Percentiles rank a stretch among this genome's conserved stretches.
Conservation (phyloP, 1,139 yeast species). For the Saccharomyces hybrid region DNA sequence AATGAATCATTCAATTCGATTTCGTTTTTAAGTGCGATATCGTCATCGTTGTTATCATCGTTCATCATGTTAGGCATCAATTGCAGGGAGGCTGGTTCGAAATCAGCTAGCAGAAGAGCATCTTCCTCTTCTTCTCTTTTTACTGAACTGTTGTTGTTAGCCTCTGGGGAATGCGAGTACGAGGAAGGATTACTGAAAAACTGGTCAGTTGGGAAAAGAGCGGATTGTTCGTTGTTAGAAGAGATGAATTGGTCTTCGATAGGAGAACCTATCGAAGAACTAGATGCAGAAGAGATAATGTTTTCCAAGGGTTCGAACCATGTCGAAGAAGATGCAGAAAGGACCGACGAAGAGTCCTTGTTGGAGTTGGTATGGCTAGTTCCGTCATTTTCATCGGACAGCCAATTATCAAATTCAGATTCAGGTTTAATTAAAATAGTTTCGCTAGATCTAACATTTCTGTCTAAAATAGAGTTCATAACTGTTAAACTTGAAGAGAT, state of each 20-base stretch:
- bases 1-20: slow-evolving; percentile 4
- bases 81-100: background rate
- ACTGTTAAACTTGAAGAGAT: background rate
- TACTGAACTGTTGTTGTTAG: background rate
- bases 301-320: slow-evolving; percentile 27
- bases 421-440: background rate
- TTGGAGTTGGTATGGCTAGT: background rate
- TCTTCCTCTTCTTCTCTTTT: background rate
- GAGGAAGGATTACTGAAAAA: slow-evolving; percentile 9
- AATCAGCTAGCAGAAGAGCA: background rate
- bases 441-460: background rate
- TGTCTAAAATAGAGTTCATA: background rate
- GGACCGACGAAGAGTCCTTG: background rate
- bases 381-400: background rate
- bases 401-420: background rate
- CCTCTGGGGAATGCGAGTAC: slow-evolving; percentile 7
- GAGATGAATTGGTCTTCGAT: slow-evolving; percentile 6
- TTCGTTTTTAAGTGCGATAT: background rate
- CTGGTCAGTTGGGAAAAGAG: slow-evolving; percentile 2
- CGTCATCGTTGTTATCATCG: slow-evolving; percentile 1
- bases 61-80: slow-evolving; percentile 2
- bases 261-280: slow-evolving; percentile 26
- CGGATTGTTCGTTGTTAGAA: background rate
- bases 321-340: slow-evolving; percentile 12
- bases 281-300: slow-evolving; percentile 21